Base-by-base conservation (phyloP, 352 stramenopile species). In the Pythium folliculosum region DNA sequence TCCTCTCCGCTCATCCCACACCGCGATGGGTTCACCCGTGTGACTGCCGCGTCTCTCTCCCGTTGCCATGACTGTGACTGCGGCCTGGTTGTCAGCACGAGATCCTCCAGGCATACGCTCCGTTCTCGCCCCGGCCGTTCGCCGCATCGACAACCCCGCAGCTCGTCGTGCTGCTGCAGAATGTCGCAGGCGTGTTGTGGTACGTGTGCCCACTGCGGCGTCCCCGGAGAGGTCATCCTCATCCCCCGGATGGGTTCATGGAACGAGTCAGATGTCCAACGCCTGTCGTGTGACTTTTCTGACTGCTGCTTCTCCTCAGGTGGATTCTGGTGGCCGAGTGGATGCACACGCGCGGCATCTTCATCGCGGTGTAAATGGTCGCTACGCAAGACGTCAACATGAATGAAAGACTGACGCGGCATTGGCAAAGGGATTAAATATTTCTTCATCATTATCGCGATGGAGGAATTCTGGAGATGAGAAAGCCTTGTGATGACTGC, bases 51-150 rank as follows among this genome's bases (percentile, higher is more conserved):
- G 51, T 64, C 45, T 38, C 43, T 47, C 37, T 50, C 35, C 38
- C 45, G 8, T 5, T 37, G 16, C 57, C 59, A n/a, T n/a, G n/a
- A n/a, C 52, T 25, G 27, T 69, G 21, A 22, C 44, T 49, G 4
- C 25, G 2, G 37, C 45, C 49, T 10, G 21, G 32, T 50, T 45
- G 40, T 43, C 45, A 90, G 82, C 82, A 91, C 54, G 82, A 91
- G 59, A 69, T 88, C 25, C 79, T 73, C n/a, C 70, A 87, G 53
- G 48, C 72, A 16, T 84, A 77, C 63, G 69, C 70, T 45, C 82
- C 80, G 22, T 91, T 91, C 59, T 63, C 76, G 19, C 52, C 73
- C 1, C 74, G 64, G 52, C 57, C 75, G 27, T 27, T 45, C 22
- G 27, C 60, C 13, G 22, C 43, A 40, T 45, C 60, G 27, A 63